Base-by-base conservation (phyloP, 768 basidiomycete genomes). In the Podaxis rugospora region DNA sequence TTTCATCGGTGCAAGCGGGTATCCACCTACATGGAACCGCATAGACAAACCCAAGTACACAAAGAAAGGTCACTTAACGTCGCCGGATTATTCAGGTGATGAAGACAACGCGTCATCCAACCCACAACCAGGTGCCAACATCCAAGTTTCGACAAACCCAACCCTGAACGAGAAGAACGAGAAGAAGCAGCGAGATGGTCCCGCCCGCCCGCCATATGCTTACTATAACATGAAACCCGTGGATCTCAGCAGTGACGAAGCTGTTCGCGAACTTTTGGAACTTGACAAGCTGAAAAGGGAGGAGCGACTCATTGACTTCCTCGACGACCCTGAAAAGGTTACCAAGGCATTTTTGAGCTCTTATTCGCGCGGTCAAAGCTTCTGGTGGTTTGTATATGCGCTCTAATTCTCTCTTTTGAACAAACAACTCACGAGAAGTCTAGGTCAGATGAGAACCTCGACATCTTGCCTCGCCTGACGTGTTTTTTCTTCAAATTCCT, bases 341-440 rank as follows among this genome's bases (percentile, higher is more conserved):
- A 69, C 84, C 37, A 80, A 76, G 55, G 74, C 86, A 16, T 90
- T 88, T 70, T 74, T 90, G 57, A 86, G 87, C 0, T 85, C 85
- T 4, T 80, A 80, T 62, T 88, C 84, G 76, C 76, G 80, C 25
- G 81, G 84, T 62, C 80, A 82, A 54, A 88, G 89, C 37, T 73
- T 89, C 55, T 76, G 81, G 57, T 88, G 83, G 87, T 59, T n/a
- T 23, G 36, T 46, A 47, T 55, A 44, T 55, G 55, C 44, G 32
- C 21, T n/a, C 5, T 4, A 36, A 18, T 37, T 9, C 28, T 10
- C n/a, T 21, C 25, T 27, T 9, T 32, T 32, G 32, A 32, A 32
- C 36, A n/a, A 39, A 21, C n/a, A 14, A 14, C 57, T 51, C 2
- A 59, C 23, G 7, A 18, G 9, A 11, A 3, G 16, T 51, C 16